Base-by-base conservation (phyloP, 1,284 basidiomycete genomes). In the Tremellales sp. region DNA sequence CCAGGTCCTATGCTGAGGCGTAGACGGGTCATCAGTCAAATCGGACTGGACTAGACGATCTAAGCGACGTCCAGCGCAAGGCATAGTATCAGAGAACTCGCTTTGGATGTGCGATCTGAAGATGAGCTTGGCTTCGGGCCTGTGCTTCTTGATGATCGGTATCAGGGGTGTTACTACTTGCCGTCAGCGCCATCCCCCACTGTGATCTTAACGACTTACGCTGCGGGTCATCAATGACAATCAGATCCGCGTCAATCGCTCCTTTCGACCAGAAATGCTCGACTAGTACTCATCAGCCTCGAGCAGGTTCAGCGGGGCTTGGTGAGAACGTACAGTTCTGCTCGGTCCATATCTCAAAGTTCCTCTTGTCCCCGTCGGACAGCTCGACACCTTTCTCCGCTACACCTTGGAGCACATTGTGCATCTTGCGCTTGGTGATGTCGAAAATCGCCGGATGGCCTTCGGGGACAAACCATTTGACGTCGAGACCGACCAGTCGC, bases 101-200 rank as follows among this genome's bases (percentile, higher is more conserved):
- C 90, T 88, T 75, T 92, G 89, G 54, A 91, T 92, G 76, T 91
- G 89, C 40, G 88, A 91, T 36, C 89, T 84, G 72, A 91, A 92
- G 57, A 90, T 78, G 65, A 91, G 87, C 43, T 88, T 88, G 43
- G 89, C 75, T 22, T 85, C 83, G 2, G 87, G 87, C 51, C 85
- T 80, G 48, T 84, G 76, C 75, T 85, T 84, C 69, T 82, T 83
- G 78, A 91, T 90, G 58, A 90, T 78, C 5, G 89, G 89, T 67
- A 91, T 90, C 45, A 91, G 79, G 45, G 87, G 86, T 33, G 87
- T 63, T 40, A 72, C 62, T 73, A 8, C 22, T 4, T 29, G 29
- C 19, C n/a, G n/a, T 26, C 7, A 46, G 19, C 35, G 4, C 10
- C 21, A n/a, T n/a, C n/a, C n/a, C 19, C 33, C 19, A 6, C 33